A percentile compares a stretch with the other conserved stretches of the same genome.
Conservation (phyloP, 768 basidiomycete genomes). For the Podaxis carcinomalis region DNA sequence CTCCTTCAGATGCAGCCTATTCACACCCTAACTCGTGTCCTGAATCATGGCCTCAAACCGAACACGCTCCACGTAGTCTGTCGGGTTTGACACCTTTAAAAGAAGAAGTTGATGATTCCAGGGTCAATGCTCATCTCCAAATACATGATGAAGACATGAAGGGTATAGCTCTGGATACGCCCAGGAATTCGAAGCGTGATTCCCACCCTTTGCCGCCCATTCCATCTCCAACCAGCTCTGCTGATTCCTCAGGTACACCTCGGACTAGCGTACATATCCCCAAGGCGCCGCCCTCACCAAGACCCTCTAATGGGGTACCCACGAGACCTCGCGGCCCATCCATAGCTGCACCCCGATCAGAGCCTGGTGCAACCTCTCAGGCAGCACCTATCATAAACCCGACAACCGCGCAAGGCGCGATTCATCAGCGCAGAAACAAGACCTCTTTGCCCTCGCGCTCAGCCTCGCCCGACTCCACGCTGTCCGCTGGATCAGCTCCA, state of each 20-base stretch:
- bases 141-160: slow-evolving; percentile 23
- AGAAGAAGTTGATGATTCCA: slow-evolving; percentile 48
- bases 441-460: slow-evolving; percentile 52
- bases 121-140: slow-evolving; percentile 17
- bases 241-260: slow-evolving; percentile 26
- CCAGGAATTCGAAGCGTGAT: slow-evolving; percentile 41
- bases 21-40: slow-evolving; percentile 25
- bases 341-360: slow-evolving; percentile 31
- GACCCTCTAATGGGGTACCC: slow-evolving; percentile 33
- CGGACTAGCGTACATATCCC: slow-evolving; percentile 27
- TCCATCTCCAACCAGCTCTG: slow-evolving; percentile 36
- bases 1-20: slow-evolving; percentile 23
- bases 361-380: slow-evolving; percentile 21
- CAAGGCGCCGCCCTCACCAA: slow-evolving; percentile 47
- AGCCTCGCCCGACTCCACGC: slow-evolving; percentile 46
- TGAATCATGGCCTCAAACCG: slow-evolving; percentile 20
- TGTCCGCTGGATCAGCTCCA: slow-evolving; percentile 37
- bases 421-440: slow-evolving; percentile 65
- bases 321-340: slow-evolving; percentile 60
- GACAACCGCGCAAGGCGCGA: slow-evolving; percentile 58
- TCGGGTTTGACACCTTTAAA: slow-evolving; percentile 42
- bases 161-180: slow-evolving; percentile 32
- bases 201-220: slow-evolving; percentile 68
- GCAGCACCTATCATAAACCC: slow-evolving; percentile 47
- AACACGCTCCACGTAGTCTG: background rate